phyloP scores from a whole-genome alignment of 495 filamentous ascomycete species.

The Podospora bellae-mahoneyi region DNA sequence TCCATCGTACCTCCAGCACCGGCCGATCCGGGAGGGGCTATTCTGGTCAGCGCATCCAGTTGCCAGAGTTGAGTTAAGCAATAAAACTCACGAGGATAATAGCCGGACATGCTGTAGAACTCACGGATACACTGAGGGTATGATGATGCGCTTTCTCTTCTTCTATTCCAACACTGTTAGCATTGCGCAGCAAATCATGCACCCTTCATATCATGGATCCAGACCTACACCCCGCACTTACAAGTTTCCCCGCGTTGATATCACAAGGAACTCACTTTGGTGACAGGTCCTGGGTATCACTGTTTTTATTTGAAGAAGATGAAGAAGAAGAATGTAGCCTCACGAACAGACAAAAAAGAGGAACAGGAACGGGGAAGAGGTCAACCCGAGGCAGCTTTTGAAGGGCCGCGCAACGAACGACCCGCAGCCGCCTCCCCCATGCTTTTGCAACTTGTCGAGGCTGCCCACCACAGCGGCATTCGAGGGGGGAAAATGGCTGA shows the following conservation, averaged over 20 bases:
- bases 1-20: slow-evolving; percentile 27
- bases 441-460: not conserved
- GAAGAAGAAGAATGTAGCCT: not conserved
- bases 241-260: slow-evolving; percentile 1
- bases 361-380: slow-evolving; percentile 2
- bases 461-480: not conserved
- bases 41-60: slow-evolving; percentile 12
- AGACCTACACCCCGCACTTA: slow-evolving; percentile 17
- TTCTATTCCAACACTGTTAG: no score
- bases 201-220: not conserved
- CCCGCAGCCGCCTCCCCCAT: slow-evolving; percentile 1
- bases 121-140: no score
- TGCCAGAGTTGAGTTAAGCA: not conserved
- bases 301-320: not conserved
- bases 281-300: not conserved
- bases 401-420: slow-evolving; percentile 8
- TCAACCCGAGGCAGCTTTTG: slow-evolving; percentile 6
- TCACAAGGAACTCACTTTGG: not conserved
- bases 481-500: not conserved
- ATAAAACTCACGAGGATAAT: slow-evolving; percentile 35
- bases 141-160: no score
- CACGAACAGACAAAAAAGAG: not conserved
- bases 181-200: not conserved
- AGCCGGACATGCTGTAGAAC: slow-evolving; percentile 26
- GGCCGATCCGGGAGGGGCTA: slow-evolving; percentile 29